Evolutionary conservation across 495 filamentous ascomycete genomes (phyloP), one percentile per base, ranked within the genome.

Genomic region (Pyrenula aspistea): DNA sequence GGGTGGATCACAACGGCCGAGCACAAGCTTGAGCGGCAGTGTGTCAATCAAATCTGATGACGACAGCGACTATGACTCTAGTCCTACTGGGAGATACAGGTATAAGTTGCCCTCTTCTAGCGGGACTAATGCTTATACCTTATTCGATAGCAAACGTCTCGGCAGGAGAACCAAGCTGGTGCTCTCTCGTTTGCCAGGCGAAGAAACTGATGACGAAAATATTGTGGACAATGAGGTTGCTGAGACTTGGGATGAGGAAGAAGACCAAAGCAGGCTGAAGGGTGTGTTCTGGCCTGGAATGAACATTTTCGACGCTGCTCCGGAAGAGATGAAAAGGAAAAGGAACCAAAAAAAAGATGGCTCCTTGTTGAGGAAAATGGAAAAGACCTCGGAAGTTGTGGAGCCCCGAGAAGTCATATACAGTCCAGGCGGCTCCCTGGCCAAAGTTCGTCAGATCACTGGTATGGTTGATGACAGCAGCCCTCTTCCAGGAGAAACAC

Each of bases 311-410:
- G 91, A 96, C 64, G 85, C 89, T 11, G 91, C 91, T 8, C 88
- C 82, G 1, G 75, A 82, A 55, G 79, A 86, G 52, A 86, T 86
- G 74, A 84, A 84, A 63, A 81, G 86, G 42, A 88, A 81, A 70
- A 81, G 91, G 48, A 95, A 95, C 63, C 91, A 96, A 67, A 86
- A 86, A 59, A 96, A 96, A 63, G 84, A 88, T 56, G 76, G 73
- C 12, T 84, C 78, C 4, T 80, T 88, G 21, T 59, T 95, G 22
- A 78, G 77, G 64, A 76, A 78, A 61, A 88, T 96, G 75, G 78
- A 89, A 60, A 64, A 71, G 25, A 83, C 84, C 19, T 91, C 89
- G 0, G 65, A 65, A 21, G 70, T 74, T 2, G 83, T 91, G n/a
- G 81, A 84, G 60, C 82, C 88, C 8, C 78, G 68, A 0, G 91